Conservation (phyloP, 352 stramenopile genomes). For the Blastocystis sp. region DNA sequence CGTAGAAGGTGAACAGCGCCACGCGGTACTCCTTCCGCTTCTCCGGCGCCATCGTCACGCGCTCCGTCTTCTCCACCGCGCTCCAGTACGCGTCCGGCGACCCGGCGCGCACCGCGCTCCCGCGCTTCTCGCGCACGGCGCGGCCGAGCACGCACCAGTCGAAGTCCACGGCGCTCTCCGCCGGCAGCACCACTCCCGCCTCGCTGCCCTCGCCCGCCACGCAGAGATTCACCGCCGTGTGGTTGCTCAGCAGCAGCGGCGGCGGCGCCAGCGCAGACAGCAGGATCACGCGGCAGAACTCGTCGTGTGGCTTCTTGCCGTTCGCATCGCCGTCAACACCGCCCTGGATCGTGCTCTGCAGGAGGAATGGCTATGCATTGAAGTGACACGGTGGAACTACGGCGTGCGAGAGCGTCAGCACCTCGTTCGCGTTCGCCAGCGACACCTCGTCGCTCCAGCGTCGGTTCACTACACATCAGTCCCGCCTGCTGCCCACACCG, state of each 20-base stretch:
- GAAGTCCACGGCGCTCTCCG: slow-evolving; percentile 17
- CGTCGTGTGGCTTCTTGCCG: not conserved
- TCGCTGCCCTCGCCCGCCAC: slow-evolving; percentile 56
- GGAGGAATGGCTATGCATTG: slow-evolving; percentile 25
- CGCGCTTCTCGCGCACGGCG: not conserved
- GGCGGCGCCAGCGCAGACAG: slow-evolving; percentile 17
- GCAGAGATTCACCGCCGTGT: slow-evolving; percentile 9
- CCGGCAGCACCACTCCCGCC: not conserved
- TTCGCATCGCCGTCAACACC: not conserved
- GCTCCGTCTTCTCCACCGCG: not conserved
- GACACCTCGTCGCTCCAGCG: not conserved
- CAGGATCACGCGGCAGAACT: not conserved
- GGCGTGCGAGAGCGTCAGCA: not conserved
- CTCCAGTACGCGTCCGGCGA: slow-evolving; percentile 35
- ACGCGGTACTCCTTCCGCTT: not conserved
- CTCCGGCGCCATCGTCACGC: not conserved
- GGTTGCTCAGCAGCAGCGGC: slow-evolving; percentile 35
- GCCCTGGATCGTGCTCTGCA: slow-evolving; percentile 2
- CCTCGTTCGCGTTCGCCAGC: not conserved
- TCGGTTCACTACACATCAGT: not conserved
- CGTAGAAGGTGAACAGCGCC: not conserved
- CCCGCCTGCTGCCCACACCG: not conserved
- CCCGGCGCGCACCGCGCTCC: not conserved
- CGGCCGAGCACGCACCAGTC: slow-evolving; percentile 36
- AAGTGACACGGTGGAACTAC: not conserved